These are phyloP conservation scores for Pseudopediastrum boryanum DNA, from an alignment of 139 green algal genomes.

Conservation along the genomic window DNA sequence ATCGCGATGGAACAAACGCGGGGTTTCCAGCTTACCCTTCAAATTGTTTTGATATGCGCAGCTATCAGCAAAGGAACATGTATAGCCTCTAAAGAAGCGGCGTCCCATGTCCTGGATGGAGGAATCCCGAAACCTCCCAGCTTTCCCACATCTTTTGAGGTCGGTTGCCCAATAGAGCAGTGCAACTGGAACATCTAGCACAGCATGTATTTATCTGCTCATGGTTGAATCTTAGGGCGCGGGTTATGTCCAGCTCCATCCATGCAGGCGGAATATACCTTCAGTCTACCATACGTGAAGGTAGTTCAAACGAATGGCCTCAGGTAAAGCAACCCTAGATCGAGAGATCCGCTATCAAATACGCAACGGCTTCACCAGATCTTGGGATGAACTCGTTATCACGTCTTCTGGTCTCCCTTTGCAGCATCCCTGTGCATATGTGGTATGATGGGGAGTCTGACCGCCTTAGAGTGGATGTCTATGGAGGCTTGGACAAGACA, in stretches of 20 bases:
- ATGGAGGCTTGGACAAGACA: conserved; percentile 40
- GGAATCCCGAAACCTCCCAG: conserved; percentile 3
- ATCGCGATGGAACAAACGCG: too few relatives aligned
- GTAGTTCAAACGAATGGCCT: conserved; percentile 37
- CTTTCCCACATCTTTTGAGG: conserved; percentile 25
- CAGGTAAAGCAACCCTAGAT: conserved; percentile 2
- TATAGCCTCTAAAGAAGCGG: too few relatives aligned
- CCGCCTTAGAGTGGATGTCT: conserved; percentile 40
- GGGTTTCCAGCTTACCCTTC: too few relatives aligned
- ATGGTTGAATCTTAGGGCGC: not conserved
- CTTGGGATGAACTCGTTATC: not conserved
- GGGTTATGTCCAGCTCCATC: not conserved
- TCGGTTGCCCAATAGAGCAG: not conserved
- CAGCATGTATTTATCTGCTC: not conserved
- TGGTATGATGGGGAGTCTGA: conserved; percentile 23
- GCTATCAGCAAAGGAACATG: too few relatives aligned
- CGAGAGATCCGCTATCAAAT: not conserved
- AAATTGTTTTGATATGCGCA: too few relatives aligned
- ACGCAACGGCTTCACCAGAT: not conserved
- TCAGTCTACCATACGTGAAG: conserved; percentile 43
- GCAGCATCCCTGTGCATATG: conserved; percentile 44
- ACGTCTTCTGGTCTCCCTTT: not conserved
- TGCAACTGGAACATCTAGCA: not conserved
- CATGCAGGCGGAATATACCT: conserved; percentile 42
- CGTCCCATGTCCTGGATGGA: too few relatives aligned